Conservation (phyloP, 805 yeast species). For the Starmerella powellii region DNA sequence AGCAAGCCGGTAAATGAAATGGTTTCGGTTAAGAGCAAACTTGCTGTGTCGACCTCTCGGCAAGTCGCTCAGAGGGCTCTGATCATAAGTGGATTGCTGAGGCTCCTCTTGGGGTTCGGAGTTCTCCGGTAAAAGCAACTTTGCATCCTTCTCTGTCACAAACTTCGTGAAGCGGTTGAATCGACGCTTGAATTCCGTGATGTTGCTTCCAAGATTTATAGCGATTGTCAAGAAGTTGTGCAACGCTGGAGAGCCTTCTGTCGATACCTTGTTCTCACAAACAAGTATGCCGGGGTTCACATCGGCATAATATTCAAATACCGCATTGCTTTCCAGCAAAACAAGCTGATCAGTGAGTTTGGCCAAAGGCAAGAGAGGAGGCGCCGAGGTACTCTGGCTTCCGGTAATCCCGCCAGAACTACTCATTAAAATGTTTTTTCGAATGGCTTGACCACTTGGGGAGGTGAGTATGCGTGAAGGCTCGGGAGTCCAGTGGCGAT, state of each 20-base stretch:
- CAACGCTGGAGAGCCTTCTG: constrained; percentile 12
- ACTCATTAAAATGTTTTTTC: constrained; percentile 22
- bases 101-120: no score
- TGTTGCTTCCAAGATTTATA: constrained; percentile 27
- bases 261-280: constrained; percentile 32
- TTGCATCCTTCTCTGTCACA: background rate
- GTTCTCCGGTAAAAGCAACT: background rate
- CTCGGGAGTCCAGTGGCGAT: constrained; percentile 25
- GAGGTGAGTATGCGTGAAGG: constrained; percentile 25
- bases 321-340: constrained; percentile 64
- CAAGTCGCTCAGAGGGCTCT: no score
- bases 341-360: constrained; percentile 35
- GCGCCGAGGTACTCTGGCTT: constrained; percentile 16
- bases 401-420: constrained; percentile 5
- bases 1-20: constrained; percentile 46
- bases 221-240: constrained; percentile 40
- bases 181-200: constrained; percentile 31
- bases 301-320: constrained; percentile 48
- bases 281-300: constrained; percentile 36
- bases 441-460: constrained; percentile 23
- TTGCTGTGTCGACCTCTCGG: background rate
- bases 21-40: constrained; percentile 28
- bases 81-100: no score
- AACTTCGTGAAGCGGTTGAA: constrained; percentile 26
- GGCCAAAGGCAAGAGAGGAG: constrained; percentile 62